These are phyloP conservation scores for Serendipita sp. DNA, from an alignment of 768 basidiomycete species.

Conservation along the genomic window DNA sequence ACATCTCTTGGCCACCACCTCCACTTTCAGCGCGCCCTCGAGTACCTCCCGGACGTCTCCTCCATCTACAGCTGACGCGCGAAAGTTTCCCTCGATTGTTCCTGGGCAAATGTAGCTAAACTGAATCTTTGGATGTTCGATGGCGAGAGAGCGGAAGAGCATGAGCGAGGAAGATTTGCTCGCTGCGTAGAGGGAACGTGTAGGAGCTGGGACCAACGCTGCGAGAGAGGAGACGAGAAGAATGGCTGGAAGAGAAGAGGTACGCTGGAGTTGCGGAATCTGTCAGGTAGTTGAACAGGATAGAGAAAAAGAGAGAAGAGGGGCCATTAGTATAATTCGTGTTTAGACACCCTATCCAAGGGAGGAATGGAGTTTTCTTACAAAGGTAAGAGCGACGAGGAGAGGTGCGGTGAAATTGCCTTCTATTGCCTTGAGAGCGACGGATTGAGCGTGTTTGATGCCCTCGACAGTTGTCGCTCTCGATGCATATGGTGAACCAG, in stretches of 20 bases:
- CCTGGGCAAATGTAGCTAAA: not conserved
- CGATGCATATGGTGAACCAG: slow-evolving; percentile 28
- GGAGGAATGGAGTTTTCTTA: slow-evolving; percentile 20
- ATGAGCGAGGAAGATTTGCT: slow-evolving; percentile 67
- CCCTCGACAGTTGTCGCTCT: slow-evolving; percentile 30
- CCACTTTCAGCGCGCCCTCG: not conserved
- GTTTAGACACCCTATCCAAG: not conserved
- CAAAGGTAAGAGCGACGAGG: slow-evolving; percentile 52
- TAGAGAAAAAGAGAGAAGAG: slow-evolving; percentile 5
- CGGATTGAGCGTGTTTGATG: slow-evolving; percentile 39
- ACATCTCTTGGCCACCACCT: not conserved
- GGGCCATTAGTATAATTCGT: not conserved
- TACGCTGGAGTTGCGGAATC: slow-evolving; percentile 57
- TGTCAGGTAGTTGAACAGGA: slow-evolving; percentile 18
- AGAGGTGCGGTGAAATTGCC: slow-evolving; percentile 60
- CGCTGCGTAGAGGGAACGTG: slow-evolving; percentile 66
- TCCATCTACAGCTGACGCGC: slow-evolving; percentile 62
- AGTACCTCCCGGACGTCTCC: slow-evolving; percentile 26
- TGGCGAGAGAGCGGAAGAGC: slow-evolving; percentile 62
- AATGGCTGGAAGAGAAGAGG: slow-evolving; percentile 53
- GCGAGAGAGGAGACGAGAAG: slow-evolving; percentile 64
- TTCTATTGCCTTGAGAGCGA: slow-evolving; percentile 36
- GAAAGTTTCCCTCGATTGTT: slow-evolving; percentile 45
- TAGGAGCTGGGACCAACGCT: slow-evolving; percentile 69
- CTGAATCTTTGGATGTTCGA: slow-evolving; percentile 54